These are phyloP conservation scores for Orychophragmus violaceus DNA, from an alignment of 345 rosid species.

Conservation along the genomic window DNA sequence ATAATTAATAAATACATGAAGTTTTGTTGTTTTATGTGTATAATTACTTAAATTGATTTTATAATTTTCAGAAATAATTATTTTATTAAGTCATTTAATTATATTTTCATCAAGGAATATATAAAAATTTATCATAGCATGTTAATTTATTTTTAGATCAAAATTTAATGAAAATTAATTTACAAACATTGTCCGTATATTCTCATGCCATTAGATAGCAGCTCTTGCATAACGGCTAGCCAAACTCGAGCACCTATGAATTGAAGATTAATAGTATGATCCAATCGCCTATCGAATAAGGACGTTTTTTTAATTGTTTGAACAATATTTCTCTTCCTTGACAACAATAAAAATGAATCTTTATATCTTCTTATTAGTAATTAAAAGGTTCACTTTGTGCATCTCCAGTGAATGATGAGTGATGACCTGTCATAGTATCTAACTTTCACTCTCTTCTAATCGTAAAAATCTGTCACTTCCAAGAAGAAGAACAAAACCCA, in stretches of 20 bases:
- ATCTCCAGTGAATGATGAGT: conserved; percentile 88
- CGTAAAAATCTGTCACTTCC: conserved; percentile 52
- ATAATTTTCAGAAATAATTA: too few species aligned
- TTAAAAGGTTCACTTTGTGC: conserved; percentile 57
- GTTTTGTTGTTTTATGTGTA: too few species aligned
- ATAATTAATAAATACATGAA: too few species aligned
- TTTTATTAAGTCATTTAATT: too few species aligned
- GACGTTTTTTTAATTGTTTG: too few species aligned
- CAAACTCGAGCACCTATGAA: conserved; percentile 85
- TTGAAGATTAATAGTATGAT: conserved; percentile 79
- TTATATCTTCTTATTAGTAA: conserved; percentile 12
- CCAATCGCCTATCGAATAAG: conserved; percentile 35
- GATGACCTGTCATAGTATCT: too few species aligned
- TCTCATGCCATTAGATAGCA: conserved; percentile 71
- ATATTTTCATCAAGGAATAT: too few species aligned
- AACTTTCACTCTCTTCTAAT: conserved; percentile 88
- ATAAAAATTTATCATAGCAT: too few species aligned
- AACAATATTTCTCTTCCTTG: not conserved
- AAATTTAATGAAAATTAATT: too few species aligned
- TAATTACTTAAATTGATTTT: too few species aligned
- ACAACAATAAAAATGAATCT: not conserved
- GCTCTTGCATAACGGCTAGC: conserved; percentile 64
- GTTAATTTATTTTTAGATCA: too few species aligned
- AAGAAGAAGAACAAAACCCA: not conserved
- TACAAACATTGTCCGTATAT: too few species aligned